phyloP scores from a whole-genome alignment of 1,139 yeast species.

The Suhomyces ambrosiae region DNA sequence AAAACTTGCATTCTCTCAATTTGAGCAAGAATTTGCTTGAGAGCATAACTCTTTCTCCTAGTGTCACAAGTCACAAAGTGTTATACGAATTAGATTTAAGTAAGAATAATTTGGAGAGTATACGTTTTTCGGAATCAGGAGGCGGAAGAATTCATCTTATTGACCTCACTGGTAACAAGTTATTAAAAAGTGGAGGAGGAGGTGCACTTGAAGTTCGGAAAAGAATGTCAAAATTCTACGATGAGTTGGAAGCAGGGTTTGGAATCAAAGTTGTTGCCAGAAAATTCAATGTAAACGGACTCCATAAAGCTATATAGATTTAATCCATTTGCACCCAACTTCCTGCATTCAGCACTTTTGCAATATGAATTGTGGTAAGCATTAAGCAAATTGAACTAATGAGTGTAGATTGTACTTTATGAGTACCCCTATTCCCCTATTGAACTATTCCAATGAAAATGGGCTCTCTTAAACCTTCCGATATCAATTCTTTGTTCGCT shows the following conservation, averaged over 20 bases:
- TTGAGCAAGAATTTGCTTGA: slow-evolving; percentile 8
- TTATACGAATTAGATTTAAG: slow-evolving; percentile 12
- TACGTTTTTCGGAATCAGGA: slow-evolving; percentile 11
- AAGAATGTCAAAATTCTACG: slow-evolving; percentile 25
- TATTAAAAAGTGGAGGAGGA: slow-evolving; percentile 14
- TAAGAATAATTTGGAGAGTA: slow-evolving; percentile 13
- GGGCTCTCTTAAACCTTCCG: too few species aligned
- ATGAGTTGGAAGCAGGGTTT: slow-evolving; percentile 26
- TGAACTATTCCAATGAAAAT: too few species aligned
- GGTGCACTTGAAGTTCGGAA: slow-evolving; percentile 8
- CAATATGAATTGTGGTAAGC: too few species aligned
- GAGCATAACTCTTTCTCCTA: slow-evolving; percentile 1
- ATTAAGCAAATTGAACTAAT: too few species aligned
- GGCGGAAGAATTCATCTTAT: slow-evolving; percentile 17
- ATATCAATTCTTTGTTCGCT: too few species aligned
- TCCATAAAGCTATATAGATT: slow-evolving; percentile 20
- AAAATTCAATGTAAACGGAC: slow-evolving; percentile 30
- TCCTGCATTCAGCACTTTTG: too few species aligned
- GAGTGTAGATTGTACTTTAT: too few species aligned
- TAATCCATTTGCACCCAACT: too few species aligned
- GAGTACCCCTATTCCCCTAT: too few species aligned
- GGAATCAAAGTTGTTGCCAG: slow-evolving; percentile 23
- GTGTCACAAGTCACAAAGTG: slow-evolving; percentile 5
- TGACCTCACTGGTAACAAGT: slow-evolving; percentile 25
- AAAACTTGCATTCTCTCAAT: slow-evolving; percentile 6